Base-by-base conservation (phyloP, 305 asterid species). In the Fraxinus paxiana region DNA sequence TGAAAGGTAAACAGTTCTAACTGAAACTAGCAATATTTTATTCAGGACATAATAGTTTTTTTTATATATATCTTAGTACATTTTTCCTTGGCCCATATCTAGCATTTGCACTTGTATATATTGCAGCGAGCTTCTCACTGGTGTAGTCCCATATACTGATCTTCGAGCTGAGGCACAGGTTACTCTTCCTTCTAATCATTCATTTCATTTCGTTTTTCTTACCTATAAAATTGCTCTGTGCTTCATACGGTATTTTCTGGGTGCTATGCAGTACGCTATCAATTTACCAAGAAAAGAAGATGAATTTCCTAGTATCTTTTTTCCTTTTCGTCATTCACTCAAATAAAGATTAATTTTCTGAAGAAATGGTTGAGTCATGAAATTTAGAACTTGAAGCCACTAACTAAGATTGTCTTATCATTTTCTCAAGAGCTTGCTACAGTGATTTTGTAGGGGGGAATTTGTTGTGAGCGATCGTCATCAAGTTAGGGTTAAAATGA, bases 121-220 rank as follows among this genome's bases (percentile, higher is more conserved):
- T 78, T 87, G 90, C 93, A 96, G 99, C 86, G 98, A 96, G 85
- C 95, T 96, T 87, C 95, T 96, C 74, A 92, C 97, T 24, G 97
- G 98, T 85, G 92, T 92, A 30, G 95, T 94, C 81, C 99, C 99
- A 13, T 96, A 92, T 83, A 96, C 99, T 18, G 99, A 96, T 87
- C 96, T 94, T 76, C 97, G 97, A 84, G 94, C 99, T 33, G 99
- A 96, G 89, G 93, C 97, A 79, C 94, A 96, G 96, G 98, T 94
- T 77, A 77, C 79, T 34, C 46, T 77, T 72, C 76, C 43, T 72
- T 77, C 74, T 15, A 41, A 65, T 75, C 74, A 10, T 26, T 67
- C 7, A 4, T 76, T 20, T 79, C 8, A 7, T 82, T 80, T 35
- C 18, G 6, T 63, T 34, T 83, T 70, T 34, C 46, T 56, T 77